A percentile compares a stretch with the other conserved stretches of the same genome.
These are phyloP conservation scores for Globisporangium rhizosaccharum DNA, from an alignment of 352 stramenopile genomes.

Conservation along the genomic window DNA sequence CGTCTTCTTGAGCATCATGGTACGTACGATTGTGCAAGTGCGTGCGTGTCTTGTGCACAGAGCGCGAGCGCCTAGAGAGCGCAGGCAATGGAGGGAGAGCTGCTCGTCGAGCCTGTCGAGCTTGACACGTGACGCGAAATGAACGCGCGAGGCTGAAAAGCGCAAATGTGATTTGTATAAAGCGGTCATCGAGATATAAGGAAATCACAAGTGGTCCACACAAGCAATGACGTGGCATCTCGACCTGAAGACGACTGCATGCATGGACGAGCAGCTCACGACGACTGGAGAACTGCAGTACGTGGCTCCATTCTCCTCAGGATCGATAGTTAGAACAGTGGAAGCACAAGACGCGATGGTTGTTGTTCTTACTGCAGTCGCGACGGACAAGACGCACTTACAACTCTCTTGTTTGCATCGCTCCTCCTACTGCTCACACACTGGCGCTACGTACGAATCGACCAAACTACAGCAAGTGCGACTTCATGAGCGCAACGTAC, in stretches of 20 bases:
- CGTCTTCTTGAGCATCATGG: constrained; percentile 11
- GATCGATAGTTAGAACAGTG: background rate
- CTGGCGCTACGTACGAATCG: no score
- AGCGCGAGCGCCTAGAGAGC: background rate
- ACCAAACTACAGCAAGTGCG: constrained; percentile 66
- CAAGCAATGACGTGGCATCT: background rate
- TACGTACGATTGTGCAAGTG: background rate
- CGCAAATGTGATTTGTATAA: no score
- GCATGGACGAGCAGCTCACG: background rate
- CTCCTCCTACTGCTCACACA: no score
- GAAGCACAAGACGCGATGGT: background rate
- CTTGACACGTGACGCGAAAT: constrained; percentile 6
- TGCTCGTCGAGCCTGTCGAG: background rate
- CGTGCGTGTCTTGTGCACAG: background rate
- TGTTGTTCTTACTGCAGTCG: background rate
- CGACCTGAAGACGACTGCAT: no score
- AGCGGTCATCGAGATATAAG: no score
- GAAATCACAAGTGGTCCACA: background rate
- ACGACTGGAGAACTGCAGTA: background rate
- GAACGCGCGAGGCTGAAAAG: background rate
- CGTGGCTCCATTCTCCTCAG: no score
- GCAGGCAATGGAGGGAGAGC: background rate
- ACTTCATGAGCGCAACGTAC: constrained; percentile 85
- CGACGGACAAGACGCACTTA: no score
- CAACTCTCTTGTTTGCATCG: no score